Base-by-base conservation (phyloP, 805 yeast genomes). In the Schwanniomyces polymorphus region DNA sequence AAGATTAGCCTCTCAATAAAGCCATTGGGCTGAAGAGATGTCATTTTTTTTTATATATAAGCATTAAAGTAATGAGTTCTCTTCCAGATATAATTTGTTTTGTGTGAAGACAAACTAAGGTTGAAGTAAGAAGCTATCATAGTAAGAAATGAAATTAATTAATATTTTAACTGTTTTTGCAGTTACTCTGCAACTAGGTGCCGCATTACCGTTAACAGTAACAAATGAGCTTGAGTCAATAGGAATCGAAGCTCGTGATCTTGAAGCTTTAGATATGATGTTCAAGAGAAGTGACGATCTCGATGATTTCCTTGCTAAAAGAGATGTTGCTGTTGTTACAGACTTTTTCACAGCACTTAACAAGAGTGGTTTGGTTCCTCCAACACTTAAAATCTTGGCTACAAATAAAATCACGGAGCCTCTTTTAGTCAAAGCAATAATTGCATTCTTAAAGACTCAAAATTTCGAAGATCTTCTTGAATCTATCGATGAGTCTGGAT, bases 401-500 rank as follows among this genome's bases (percentile, higher is more conserved):
- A 49, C 57, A 7, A 50, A 57, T 37, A 53, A 54, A 8, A 38
- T 65, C 26, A 63, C 67, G n/a, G 64, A 64, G 43, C 56, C 57
- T 17, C 58, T 57, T 27, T 54, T 60, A 27, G 59, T 56, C 18
- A 47, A 53, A 27, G 64, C 59, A 27, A 55, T 59, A 45, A 65
- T 54, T 29, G 57, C 50, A 9, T 60, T 63, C 41, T 45, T 65
- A 27, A 50, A 59, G 38, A 38, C 53, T 9, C 55, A 52, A 33
- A 58, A 62, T 44, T 56, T 64, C 42, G 46, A 55, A 2, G 53
- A 51, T 41, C 46, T 65, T 23, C 52, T 65, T 37, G 33, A 29
- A 21, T 56, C 63, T 4, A 63, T 61, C 21, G 67, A 62, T 39
- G 47, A 58, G 27, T 62, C 67, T 8, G 59, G 59, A 7, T 55